These are phyloP conservation scores for Coccomyxa subellipsoidea DNA, from an alignment of 163 green algal species.

Conservation along the genomic window DNA sequence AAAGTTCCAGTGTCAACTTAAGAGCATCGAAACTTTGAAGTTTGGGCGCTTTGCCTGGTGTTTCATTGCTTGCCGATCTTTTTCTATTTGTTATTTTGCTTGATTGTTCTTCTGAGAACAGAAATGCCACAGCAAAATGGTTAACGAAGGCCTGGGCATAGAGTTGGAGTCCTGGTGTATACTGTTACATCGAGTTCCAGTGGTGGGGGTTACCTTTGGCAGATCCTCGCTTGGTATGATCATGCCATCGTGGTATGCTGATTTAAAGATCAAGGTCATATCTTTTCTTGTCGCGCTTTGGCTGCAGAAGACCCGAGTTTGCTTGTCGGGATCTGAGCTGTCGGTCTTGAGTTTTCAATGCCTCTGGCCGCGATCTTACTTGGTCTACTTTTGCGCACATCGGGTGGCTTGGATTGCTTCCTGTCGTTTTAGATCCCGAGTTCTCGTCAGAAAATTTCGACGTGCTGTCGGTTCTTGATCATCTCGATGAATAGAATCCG, in stretches of 20 bases:
- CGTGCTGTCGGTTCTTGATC: background rate
- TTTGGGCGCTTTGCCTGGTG: background rate
- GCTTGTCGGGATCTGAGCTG: background rate
- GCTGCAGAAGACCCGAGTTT: background rate
- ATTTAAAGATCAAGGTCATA: background rate
- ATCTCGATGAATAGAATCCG: background rate
- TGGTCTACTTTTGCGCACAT: background rate
- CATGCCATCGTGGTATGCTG: too few species aligned
- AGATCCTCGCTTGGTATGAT: too few species aligned
- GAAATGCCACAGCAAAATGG: too few species aligned
- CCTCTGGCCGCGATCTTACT: background rate
- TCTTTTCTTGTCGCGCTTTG: background rate
- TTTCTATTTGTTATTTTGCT: too few species aligned
- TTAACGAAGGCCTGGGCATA: too few species aligned
- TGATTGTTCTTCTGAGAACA: background rate
- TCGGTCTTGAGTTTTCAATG: background rate
- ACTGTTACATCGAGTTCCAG: background rate
- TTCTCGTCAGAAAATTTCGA: background rate
- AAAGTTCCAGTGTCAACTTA: background rate
- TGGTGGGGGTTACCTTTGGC: too few species aligned
- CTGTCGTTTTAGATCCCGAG: background rate
- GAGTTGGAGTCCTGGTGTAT: too few species aligned
- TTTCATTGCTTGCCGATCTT: too few species aligned
- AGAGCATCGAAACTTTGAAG: background rate
- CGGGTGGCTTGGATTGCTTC: background rate